These are phyloP conservation scores for Tuber melanosporum DNA, from an alignment of 495 filamentous ascomycete genomes.

Conservation along the genomic window DNA sequence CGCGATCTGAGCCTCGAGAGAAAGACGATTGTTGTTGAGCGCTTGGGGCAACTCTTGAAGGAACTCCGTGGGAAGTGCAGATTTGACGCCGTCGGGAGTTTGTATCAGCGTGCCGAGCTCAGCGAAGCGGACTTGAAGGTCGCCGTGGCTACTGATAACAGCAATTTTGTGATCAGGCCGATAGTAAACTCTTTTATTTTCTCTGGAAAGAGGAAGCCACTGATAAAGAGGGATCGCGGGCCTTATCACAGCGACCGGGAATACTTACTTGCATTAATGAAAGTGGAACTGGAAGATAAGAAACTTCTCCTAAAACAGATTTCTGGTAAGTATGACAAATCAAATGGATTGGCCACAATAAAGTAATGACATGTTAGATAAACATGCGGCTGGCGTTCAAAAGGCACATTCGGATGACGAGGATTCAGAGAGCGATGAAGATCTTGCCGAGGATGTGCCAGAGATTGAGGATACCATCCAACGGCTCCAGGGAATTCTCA, in stretches of 20 bases:
- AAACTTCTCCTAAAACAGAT: slow-evolving; percentile 14
- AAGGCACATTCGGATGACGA: not conserved
- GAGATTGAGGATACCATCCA: slow-evolving; percentile 11
- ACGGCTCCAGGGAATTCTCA: slow-evolving; percentile 16
- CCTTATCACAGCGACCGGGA: slow-evolving; percentile 39
- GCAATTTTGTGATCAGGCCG: slow-evolving; percentile 23
- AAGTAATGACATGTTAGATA: no score
- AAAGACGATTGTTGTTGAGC: slow-evolving; percentile 44
- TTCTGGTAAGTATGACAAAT: no score
- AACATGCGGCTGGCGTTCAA: not conserved
- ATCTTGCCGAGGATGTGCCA: slow-evolving; percentile 10
- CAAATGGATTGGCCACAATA: no score
- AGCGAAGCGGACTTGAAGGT: slow-evolving; percentile 2
- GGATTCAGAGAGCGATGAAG: slow-evolving; percentile 23
- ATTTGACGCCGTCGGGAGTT: slow-evolving; percentile 43
- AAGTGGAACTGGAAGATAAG: slow-evolving; percentile 14
- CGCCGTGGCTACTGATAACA: slow-evolving; percentile 12
- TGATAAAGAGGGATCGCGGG: slow-evolving; percentile 24
- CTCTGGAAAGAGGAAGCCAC: slow-evolving; percentile 5
- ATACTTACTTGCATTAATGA: slow-evolving; percentile 40
- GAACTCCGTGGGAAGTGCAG: slow-evolving; percentile 40
- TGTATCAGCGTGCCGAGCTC: slow-evolving; percentile 31
- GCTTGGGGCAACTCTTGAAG: slow-evolving; percentile 44
- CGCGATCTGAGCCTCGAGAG: slow-evolving; percentile 39
- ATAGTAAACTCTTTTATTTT: slow-evolving; percentile 44